phyloP scores from a whole-genome alignment of 2,329 filamentous ascomycete genomes.

The Colletotrichum magnum region DNA sequence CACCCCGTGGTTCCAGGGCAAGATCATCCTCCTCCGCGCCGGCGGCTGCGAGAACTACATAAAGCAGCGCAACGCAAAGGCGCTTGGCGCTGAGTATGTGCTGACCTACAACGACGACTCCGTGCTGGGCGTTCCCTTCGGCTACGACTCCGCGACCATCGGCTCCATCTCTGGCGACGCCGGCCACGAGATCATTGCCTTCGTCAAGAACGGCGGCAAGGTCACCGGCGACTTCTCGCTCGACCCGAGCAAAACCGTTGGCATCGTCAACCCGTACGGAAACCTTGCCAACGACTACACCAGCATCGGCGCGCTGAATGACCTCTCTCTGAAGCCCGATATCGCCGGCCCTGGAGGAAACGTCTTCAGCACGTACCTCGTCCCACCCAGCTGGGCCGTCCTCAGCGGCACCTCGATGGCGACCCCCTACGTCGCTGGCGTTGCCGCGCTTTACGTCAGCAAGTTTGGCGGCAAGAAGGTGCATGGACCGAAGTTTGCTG shows the following conservation, averaged over 20 bases:
- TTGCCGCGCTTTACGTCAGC: constrained; percentile 50
- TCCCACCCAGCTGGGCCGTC: constrained; percentile 42
- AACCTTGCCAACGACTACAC: constrained; percentile 53
- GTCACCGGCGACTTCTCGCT: constrained; percentile 39
- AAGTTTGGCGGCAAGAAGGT: constrained; percentile 57
- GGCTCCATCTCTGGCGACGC: constrained; percentile 37
- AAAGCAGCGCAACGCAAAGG: constrained; percentile 55
- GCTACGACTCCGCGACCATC: constrained; percentile 15
- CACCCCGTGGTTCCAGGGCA: constrained; percentile 54
- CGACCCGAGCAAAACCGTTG: constrained; percentile 32
- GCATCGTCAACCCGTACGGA: constrained; percentile 43
- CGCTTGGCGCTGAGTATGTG: constrained; percentile 56
- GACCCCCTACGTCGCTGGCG: constrained; percentile 58
- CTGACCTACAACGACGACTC: constrained; percentile 55
- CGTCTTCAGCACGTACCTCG: constrained; percentile 57
- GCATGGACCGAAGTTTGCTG: constrained; percentile 47
- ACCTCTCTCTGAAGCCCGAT: constrained; percentile 56
- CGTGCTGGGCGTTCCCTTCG: constrained; percentile 27
- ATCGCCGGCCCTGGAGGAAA: constrained; percentile 55
- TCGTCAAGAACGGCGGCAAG: constrained; percentile 38
- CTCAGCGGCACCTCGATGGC: constrained; percentile 64
- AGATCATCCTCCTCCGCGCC: constrained; percentile 58
- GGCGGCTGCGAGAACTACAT: constrained; percentile 54
- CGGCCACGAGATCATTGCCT: constrained; percentile 40
- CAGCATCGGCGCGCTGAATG: constrained; percentile 57